Base-by-base conservation (phyloP, 202 grass and related monocot species). In the Panicum hallii region DNA sequence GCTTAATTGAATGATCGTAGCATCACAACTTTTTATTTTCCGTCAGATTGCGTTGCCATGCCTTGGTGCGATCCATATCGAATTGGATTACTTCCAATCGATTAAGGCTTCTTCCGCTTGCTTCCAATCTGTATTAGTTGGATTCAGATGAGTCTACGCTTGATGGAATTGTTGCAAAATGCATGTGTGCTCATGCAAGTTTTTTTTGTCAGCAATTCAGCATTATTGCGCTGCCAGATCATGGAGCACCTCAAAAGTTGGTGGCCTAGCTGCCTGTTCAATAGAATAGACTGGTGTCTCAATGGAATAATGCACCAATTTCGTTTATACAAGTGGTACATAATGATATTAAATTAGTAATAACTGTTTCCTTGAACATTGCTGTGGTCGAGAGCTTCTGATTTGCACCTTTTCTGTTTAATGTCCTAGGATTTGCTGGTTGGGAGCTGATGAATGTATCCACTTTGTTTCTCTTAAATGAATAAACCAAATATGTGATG, bases 201-300 rank as follows among this genome's bases (percentile, higher is more conserved):
- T 55, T 9, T 42, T 26, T 7, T 41, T 19, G 26, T 42, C 65
- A 64, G 11, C 32, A 69, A 80, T 89, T 49, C 65, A 65, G 11
- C n/a, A 63, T 89, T 89, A 89, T 85, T 89, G 63, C 20, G 1
- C 52, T 63, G 30, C 53, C 79, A 77, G 72, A 32, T 77, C 85
- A 68, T 69, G n/a, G 32, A 30, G 17, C 61, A 81, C 49, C 68
- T 88, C 30, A 83, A 36, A 36, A 30, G 79, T 62, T 77, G 52
- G 45, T 68, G 52, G 70, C n/a, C 43, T 54, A 44, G 56, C 34
- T 60, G 41, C 16, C n/a, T 67, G 71, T 81, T 78, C 34, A 68
- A 85, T 69, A 55, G 68, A 53, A 32, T 66, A 30, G 8, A 56
- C 76, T 68, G 9, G 20, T 75, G 26, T 65, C 57, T 50, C 57